Evolutionary conservation across 2,329 filamentous ascomycete genomes (phyloP), one percentile per base, ranked within the genome.

Genomic region (Pseudopithomyces chartarum): DNA sequence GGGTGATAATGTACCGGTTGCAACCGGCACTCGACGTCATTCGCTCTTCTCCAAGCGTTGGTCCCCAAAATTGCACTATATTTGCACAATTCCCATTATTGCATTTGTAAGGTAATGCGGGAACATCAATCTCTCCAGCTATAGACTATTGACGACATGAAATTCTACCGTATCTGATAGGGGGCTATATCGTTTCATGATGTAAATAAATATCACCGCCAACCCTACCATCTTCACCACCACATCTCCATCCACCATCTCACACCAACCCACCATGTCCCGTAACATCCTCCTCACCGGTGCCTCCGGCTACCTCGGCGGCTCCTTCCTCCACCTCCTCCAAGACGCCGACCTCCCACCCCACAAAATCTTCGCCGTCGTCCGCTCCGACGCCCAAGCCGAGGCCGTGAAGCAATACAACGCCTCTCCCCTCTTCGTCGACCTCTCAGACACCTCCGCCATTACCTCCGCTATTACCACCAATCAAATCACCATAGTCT

Each of bases 241-340:
- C 19, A 20, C 6, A 23, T 2, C 20, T 13, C 10, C 20, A n/a
- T n/a, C 22, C 7, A 44, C 4, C 7, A 3, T 15, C n/a, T 15
- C 6, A 19, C 32, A 11, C 12, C 13, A n/a, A 6, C 6, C n/a
- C 29, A 36, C 1, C 65, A 73, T 71, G 69, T 47, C 63, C 44
- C 70, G 69, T 55, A 79, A 79, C 43, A 76, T 83, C 49, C 76
- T 84, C 29, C 73, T 84, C 44, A 84, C 82, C 0, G 82, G 82
- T 8, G 81, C 63, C 26, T 83, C 82, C 0, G 83, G 83, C 22
- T 85, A 85, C 54, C 78, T 85, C 0, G 82, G 82, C 20, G 83
- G 82, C 2, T 78, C 76, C 0, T 68, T 85, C 2, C 78, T 85
- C 5, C 76, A 78, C 8, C 73, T 72, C 6, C 73, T 77, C 57